Base-by-base conservation (phyloP, 225 moss, liverwort and hornwort genomes). In the Ulota crispa region DNA sequence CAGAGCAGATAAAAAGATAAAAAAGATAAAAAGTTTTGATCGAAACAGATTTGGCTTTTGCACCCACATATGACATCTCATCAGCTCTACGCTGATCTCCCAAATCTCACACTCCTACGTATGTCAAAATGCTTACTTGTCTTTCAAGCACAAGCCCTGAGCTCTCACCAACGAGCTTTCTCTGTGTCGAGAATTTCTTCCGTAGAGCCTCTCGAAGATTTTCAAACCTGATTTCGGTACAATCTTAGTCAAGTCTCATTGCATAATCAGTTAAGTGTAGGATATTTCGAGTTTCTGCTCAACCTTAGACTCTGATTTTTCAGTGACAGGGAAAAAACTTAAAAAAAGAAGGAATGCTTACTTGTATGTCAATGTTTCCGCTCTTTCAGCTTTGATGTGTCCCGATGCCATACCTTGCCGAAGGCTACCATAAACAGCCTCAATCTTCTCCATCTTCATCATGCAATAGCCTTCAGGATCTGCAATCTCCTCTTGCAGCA, bases 171-270 rank as follows among this genome's bases (percentile, higher is more conserved):
- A 87, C 85, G 15, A 98, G 80, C 68, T 85, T 89, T 77, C 87
- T 90, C 76, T 86, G 89, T 8, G 81, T 68, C 9, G 82, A 30
- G 73, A 92, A 10, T 56, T 92, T 88, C 43, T 75, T 69, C 39
- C 92, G 73, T 18, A 93, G 89, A 37, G 85, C 82, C 57, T 80
- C 85, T 28, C 92, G 89, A 76, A 98, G 91, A 42, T 86, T 86
- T 82, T 89, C 89, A 75, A 92, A 95, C 79, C 94, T 94, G 77
- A 34, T 70, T 26, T 62, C 78, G 75, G 55, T 30, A 56, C 14
- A 73, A 67, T 72, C 6, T 64, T 45, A 74, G 36, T 72, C 72
- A 27, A 27, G 57, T 42, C 63, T 63, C 63, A 34, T 24, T 68
- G 50, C 61, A 39, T 30, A 6, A 64, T 70, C 15, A 26, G 80